Conservation (phyloP, 2,329 filamentous ascomycete species). For the Epichloe sp. region DNA sequence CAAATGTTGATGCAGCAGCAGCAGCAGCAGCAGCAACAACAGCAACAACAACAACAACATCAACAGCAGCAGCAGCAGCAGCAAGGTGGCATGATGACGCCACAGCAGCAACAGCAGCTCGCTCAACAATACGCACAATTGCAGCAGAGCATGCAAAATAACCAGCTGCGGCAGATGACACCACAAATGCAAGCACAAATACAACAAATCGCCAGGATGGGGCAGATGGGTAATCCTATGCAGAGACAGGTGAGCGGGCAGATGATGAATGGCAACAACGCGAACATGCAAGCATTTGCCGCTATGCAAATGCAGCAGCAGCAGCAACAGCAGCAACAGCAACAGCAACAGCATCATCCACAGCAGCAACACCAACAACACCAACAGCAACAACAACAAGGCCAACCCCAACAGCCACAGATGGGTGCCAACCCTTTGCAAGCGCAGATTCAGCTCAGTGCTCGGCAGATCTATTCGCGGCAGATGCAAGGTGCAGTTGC, state of each 20-base stretch:
- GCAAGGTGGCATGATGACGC: slow-evolving; percentile 27
- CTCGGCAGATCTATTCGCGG: slow-evolving; percentile 25
- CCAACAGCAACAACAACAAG: slow-evolving; percentile 17
- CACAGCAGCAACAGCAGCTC: slow-evolving; percentile 28
- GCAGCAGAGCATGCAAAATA: slow-evolving; percentile 28
- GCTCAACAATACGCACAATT: slow-evolving; percentile 31
- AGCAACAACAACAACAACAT: slow-evolving; percentile 14
- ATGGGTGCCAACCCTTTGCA: slow-evolving; percentile 16
- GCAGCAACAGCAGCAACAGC: slow-evolving; percentile 21
- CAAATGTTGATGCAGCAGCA: slow-evolving; percentile 27
- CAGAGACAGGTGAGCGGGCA: slow-evolving; percentile 24
- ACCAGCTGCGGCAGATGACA: slow-evolving; percentile 20
- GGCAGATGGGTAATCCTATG: slow-evolving; percentile 25
- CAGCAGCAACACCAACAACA: background rate
- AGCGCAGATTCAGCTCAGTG: slow-evolving; percentile 20
- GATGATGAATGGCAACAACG: slow-evolving; percentile 28
- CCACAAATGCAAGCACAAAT: slow-evolving; percentile 26
- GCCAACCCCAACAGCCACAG: slow-evolving; percentile 20
- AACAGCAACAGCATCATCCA: slow-evolving; percentile 21
- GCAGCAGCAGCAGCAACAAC: slow-evolving; percentile 17
- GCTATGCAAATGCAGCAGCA: slow-evolving; percentile 24
- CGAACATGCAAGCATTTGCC: slow-evolving; percentile 26
- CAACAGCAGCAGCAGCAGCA: slow-evolving; percentile 17
- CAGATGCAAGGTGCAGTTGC: slow-evolving; percentile 20
- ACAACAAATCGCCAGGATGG: slow-evolving; percentile 25